Percentiles rank a stretch among this genome's conserved stretches.
These are phyloP conservation scores for Halophytophthora batemanensis DNA, from an alignment of 352 stramenopile genomes.

Conservation along the genomic window DNA sequence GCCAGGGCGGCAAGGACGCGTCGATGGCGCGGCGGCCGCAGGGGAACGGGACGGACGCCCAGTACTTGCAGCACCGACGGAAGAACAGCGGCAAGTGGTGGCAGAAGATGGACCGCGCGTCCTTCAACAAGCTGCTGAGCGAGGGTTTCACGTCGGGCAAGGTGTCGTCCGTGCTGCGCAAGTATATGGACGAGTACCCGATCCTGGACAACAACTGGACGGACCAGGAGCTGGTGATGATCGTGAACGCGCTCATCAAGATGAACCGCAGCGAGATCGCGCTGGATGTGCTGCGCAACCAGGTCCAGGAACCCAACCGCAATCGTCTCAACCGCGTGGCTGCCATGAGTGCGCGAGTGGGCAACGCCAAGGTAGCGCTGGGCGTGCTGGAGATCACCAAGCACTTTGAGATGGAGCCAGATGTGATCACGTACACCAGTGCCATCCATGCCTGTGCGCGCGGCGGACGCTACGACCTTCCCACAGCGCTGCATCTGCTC, in stretches of 20 bases:
- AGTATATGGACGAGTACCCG: conserved; percentile 68
- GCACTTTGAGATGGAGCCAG: conserved; percentile 57
- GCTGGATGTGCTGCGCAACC: conserved; percentile 56
- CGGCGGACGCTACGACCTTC: conserved; percentile 41
- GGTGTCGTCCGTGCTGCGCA: conserved; percentile 55
- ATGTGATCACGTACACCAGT: conserved; percentile 78
- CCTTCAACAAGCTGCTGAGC: conserved; percentile 55
- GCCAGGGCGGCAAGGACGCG: too few species aligned
- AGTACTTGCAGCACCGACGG: conserved; percentile 7
- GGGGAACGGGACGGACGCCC: not conserved
- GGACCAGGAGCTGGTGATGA: conserved; percentile 74
- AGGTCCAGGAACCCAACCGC: conserved; percentile 53
- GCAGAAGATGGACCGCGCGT: conserved; percentile 56
- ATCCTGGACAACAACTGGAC: conserved; percentile 61
- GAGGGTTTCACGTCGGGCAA: conserved; percentile 53
- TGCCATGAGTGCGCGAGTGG: conserved; percentile 59
- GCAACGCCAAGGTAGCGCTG: conserved; percentile 64
- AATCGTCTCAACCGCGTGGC: conserved; percentile 64
- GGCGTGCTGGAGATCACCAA: conserved; percentile 68
- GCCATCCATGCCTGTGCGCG: conserved; percentile 78
- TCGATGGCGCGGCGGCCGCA: not conserved
- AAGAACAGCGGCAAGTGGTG: conserved; percentile 35
- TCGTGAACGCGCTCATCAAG: conserved; percentile 68
- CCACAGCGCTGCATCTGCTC: conserved; percentile 59
- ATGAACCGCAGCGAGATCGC: conserved; percentile 61